Base-by-base conservation (phyloP, 148 eudicot genomes). In the Euryodendron excelsum region DNA sequence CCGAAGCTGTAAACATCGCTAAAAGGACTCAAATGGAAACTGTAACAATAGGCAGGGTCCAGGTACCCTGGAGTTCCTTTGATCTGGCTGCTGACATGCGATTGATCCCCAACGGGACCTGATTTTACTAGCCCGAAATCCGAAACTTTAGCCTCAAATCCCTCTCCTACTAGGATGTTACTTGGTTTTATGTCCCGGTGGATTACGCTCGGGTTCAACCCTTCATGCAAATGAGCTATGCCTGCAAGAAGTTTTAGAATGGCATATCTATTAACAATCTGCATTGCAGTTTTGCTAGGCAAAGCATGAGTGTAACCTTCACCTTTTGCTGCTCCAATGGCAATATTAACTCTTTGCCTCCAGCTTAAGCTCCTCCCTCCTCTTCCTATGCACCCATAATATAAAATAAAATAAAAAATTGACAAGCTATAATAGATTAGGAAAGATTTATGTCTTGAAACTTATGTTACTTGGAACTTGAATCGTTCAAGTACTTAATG, bases 31-130 rank as follows among this genome's bases (percentile, higher is more conserved):
- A 87, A 77, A 58, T 87, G 90, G 31, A 78, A 77, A 63, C 82
- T 82, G 7, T 87, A 50, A 69, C 87, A 84, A 47, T 87, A 87
- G 50, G 90, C 90, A 45, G 90, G 87, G 72, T 87, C 90, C 27
- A 87, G 87, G 75, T 87, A 87, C 33, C 90, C 90, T 6, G 86
- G 86, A 53, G 90, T 87, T 56, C 90, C 90, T 76, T 87, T 87
- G 36, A 87, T 76, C 72, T 77, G 82, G 61, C 84, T 87, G 68
- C 84, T 87, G 27, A 87, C 90, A 80, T 87, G 86, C 1, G 90
- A 87, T 63, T 87, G 78, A 65, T 87, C 90, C 11, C 87, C 90
- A 7, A 71, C 45, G 1, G 90, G 90, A 34, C 90, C 90, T 3
- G 77, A 73, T 78, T 75, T 84, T 9, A 87, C 90, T 3, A 87